phyloP scores from a whole-genome alignment of 169 alveolate species.

The Perkinsus chesapeaki region DNA sequence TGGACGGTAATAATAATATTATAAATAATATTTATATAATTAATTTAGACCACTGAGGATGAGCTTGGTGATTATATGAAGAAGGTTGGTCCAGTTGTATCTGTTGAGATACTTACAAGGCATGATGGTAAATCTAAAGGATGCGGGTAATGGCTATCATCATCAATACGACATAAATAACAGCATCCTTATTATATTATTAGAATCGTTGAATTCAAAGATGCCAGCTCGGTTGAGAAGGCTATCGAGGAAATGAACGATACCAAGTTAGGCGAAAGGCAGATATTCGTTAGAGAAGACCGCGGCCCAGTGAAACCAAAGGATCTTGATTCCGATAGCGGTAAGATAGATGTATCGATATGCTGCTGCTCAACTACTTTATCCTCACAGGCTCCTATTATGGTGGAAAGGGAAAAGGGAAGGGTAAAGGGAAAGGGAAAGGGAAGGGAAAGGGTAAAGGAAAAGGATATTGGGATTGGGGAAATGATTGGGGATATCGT shows the following conservation, averaged over 20 bases:
- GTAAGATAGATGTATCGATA: background rate
- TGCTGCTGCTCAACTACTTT: background rate
- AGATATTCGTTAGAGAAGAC: conserved; percentile 37
- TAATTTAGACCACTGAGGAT: background rate
- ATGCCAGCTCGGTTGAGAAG: conserved; percentile 21
- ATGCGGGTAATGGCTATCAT: background rate
- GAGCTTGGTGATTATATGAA: background rate
- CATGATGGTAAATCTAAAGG: background rate
- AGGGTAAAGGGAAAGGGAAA: conserved; percentile 10
- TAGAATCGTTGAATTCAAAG: conserved; percentile 34
- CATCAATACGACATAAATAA: background rate
- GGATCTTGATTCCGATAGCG: background rate
- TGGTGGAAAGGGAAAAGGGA: too few species aligned
- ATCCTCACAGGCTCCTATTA: background rate
- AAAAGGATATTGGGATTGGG: background rate
- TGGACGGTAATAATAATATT: background rate
- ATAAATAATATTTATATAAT: background rate
- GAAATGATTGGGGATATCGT: background rate
- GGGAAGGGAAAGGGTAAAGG: background rate
- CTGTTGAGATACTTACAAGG: background rate
- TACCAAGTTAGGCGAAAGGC: conserved; percentile 21
- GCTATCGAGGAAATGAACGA: conserved; percentile 40
- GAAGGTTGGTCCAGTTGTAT: background rate
- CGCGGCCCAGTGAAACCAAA: background rate
- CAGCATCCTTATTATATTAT: background rate